Conservation (phyloP, 441 rosid genomes). For the Pelargonium citronellum region DNA sequence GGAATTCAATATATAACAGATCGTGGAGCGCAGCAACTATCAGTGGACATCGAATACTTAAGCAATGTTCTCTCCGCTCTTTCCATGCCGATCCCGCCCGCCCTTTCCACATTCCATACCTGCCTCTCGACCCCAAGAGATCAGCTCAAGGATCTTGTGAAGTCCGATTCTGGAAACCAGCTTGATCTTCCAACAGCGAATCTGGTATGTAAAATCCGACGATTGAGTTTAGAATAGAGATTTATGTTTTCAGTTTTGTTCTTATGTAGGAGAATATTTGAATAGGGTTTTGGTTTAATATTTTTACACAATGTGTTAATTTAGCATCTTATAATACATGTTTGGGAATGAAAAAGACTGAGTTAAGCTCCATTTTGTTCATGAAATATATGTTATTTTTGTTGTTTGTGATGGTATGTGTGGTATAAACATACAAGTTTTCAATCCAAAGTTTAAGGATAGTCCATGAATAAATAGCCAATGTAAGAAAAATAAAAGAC, state of each 20-base stretch:
- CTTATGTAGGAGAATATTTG: too few species aligned
- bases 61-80: conserved; percentile 93
- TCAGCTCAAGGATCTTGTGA: conserved; percentile 59
- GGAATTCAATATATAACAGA: conserved; percentile 82
- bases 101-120: conserved; percentile 73
- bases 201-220: conserved; percentile 83
- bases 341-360: too few species aligned
- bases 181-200: conserved; percentile 80
- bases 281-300: too few species aligned
- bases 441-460: too few species aligned
- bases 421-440: too few species aligned
- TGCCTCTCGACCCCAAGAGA: conserved; percentile 83
- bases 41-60: conserved; percentile 85
- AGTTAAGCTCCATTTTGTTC: too few species aligned
- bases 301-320: too few species aligned
- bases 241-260: background rate
- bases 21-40: conserved; percentile 82
- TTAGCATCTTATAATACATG: too few species aligned
- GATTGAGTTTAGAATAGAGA: conserved; percentile 61
- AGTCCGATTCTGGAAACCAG: conserved; percentile 69
- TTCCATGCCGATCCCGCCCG: conserved; percentile 74
- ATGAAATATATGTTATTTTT: too few species aligned
- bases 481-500: too few species aligned
- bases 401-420: too few species aligned
- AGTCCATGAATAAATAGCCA: too few species aligned